These are phyloP conservation scores for Avena eriantha DNA, from an alignment of 176 grass and related monocot species.

Conservation along the genomic window DNA sequence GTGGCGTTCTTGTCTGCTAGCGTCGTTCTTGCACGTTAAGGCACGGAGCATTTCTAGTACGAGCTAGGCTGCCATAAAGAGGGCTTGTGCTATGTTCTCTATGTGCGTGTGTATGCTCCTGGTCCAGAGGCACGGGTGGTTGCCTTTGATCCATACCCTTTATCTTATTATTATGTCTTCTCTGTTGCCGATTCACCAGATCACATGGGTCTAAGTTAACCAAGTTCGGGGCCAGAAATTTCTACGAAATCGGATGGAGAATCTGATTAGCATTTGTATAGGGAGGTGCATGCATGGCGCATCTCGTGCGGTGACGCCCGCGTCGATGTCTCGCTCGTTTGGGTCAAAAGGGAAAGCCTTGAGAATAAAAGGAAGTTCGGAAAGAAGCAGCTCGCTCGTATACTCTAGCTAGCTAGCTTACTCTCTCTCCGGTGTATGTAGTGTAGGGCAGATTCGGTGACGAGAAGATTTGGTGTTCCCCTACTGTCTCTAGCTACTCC, in stretches of 20 bases:
- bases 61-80: conserved; percentile 44
- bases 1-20: background rate
- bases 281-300: background rate
- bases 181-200: conserved; percentile 4
- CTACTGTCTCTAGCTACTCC: background rate
- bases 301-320: background rate
- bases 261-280: background rate
- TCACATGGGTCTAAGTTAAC: background rate
- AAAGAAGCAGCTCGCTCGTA: background rate
- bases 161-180: background rate
- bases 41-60: conserved; percentile 29
- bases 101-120: conserved; percentile 27
- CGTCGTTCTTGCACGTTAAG: conserved; percentile 43
- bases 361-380: background rate
- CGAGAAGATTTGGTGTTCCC: background rate
- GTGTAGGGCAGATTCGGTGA: background rate
- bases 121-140: conserved; percentile 48
- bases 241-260: background rate
- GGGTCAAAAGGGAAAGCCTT: background rate
- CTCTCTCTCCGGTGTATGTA: background rate
- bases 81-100: conserved; percentile 12
- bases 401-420: background rate
- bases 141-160: background rate
- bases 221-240: background rate
- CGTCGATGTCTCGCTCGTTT: background rate